Evolutionary conservation across 1,139 yeast genomes (phyloP).

Genomic region (Pichia sp.): DNA sequence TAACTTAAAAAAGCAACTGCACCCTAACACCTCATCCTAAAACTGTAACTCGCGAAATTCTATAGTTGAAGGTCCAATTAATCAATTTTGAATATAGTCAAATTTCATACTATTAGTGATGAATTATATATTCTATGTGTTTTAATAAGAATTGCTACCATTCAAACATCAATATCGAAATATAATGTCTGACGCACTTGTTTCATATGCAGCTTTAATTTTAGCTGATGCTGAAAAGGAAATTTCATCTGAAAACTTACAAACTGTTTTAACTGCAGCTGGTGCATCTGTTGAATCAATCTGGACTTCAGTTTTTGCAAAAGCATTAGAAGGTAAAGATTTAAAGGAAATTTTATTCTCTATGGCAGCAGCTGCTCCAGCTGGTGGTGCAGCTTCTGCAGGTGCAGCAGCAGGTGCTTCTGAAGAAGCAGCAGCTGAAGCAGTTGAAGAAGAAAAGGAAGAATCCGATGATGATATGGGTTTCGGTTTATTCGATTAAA

Average conservation of each 20-base stretch:
- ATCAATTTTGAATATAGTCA: background rate
- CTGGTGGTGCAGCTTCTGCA: constrained; percentile 52
- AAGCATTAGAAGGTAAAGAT: constrained; percentile 96
- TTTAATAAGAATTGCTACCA: background rate
- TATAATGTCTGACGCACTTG: constrained; percentile 58
- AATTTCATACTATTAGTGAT: background rate
- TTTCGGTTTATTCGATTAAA: constrained; percentile 62
- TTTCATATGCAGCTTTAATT: constrained; percentile 92
- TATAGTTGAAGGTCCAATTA: too few species aligned
- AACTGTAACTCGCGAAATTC: background rate
- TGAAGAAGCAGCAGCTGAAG: constrained; percentile 54
- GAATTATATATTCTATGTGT: too few species aligned
- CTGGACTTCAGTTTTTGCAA: constrained; percentile 95
- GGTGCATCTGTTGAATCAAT: constrained; percentile 80
- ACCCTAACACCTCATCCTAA: background rate
- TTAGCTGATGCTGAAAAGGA: constrained; percentile 96
- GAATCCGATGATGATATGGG: constrained; percentile 86
- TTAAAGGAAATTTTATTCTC: constrained; percentile 65
- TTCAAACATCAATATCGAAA: background rate
- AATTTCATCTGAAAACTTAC: constrained; percentile 88
- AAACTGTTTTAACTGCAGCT: constrained; percentile 81
- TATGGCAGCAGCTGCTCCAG: constrained; percentile 55
- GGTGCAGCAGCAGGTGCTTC: constrained; percentile 58
- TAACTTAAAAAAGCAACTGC: background rate
- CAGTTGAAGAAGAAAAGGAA: constrained; percentile 42